Evolutionary conservation across 495 filamentous ascomycete species (phyloP), one percentile per base, ranked within the genome.

Genomic region (Podospora fimiseda): DNA sequence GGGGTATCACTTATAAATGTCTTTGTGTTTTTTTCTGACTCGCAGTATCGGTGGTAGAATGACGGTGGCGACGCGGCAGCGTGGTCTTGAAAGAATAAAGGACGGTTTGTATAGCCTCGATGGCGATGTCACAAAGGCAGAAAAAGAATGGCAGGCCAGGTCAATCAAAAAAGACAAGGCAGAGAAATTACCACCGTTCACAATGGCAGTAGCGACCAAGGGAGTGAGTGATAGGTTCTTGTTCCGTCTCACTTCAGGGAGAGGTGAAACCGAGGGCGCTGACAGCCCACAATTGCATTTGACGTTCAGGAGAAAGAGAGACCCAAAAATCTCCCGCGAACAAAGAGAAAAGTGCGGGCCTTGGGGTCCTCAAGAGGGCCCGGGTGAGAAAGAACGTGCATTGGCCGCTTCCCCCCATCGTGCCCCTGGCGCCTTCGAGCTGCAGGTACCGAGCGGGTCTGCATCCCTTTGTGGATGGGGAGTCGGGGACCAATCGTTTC

Each of bases 211-310:
- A 7, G 18, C 38, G 39, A 18, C 38, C 48, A 50, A 50, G 11
- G 33, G 36, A 42, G 48, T 56, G 27, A 33, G 11, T 33, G 27
- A 33, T n/a, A n/a, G 53, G 53, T 43, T 56, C 36, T 56, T 27
- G 43, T 47, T 43, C 41, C 39, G 55, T 57, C 45, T 50, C 50
- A 48, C 38, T n/a, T 40, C 27, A 39, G 45, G 36, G 37, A 27
- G 30, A 45, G 27, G 45, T 57, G 55, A 57, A 57, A 57, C 55
- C 48, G 13, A 43, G 33, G 46, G 46, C 52, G 48, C 45, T 56
- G 24, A 50, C 50, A 50, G 50, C 44, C 50, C 45, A 33, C 33
- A 44, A 38, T 16, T 22, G 47, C 21, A 36, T 14, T 16, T 21
- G 3, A n/a, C n/a, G 18, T 23, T 23, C 23, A 40, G 44, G 44